Evolutionary conservation across 257 asterid species (phyloP).

Genomic region (Solanum stenotomum): DNA sequence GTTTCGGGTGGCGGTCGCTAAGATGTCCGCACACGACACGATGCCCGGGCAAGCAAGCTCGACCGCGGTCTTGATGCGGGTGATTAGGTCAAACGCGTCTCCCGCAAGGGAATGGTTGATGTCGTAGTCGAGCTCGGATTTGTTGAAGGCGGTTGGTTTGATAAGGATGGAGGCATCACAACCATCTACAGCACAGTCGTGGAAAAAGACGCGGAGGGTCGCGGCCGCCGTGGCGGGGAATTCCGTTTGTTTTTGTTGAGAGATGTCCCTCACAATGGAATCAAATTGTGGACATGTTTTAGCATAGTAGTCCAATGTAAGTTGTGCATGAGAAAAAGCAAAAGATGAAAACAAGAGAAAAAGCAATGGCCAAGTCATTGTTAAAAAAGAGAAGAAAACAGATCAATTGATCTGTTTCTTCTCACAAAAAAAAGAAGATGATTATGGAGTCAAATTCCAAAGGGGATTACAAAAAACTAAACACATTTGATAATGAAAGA

Average conservation of each 20-base stretch:
- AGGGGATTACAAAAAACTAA: background rate
- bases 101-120: conserved; percentile 71
- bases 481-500: background rate
- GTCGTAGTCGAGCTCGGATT: conserved; percentile 55
- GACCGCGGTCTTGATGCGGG: conserved; percentile 54
- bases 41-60: conserved; percentile 74
- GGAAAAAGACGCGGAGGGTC: conserved; percentile 77
- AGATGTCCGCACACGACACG: conserved; percentile 77
- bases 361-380: conserved; percentile 14
- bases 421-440: background rate
- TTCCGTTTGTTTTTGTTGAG: conserved; percentile 49
- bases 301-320: conserved; percentile 39
- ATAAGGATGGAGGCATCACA: conserved; percentile 83
- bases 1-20: conserved; percentile 63
- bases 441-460: background rate
- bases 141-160: conserved; percentile 33
- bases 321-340: conserved; percentile 6
- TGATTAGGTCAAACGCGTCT: conserved; percentile 60
- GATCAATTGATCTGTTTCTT: conserved; percentile 6
- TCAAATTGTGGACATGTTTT: conserved; percentile 58
- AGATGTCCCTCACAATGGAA: conserved; percentile 32
- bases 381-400: background rate
- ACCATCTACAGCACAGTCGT: conserved; percentile 78
- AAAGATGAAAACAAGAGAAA: conserved; percentile 6
- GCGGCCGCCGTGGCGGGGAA: conserved; percentile 78